Conservation (phyloP, 495 filamentous ascomycete genomes). For the Talaromyces trachyspermus region DNA sequence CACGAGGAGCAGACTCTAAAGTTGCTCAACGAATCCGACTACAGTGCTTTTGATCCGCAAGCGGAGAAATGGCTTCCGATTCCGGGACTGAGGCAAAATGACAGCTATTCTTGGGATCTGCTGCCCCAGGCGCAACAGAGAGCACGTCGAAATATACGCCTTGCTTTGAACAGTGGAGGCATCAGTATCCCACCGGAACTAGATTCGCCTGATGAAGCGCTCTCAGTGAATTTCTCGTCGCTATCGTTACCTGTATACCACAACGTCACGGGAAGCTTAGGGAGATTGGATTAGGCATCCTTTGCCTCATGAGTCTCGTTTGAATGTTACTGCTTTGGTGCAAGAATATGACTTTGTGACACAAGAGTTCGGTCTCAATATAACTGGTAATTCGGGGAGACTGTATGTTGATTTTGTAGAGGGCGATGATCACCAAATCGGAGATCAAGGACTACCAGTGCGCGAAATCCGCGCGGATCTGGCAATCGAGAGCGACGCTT, state of each 20-base stretch:
- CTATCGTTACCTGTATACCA: conserved; percentile 55
- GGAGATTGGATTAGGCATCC: conserved; percentile 65
- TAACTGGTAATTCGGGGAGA: conserved; percentile 50
- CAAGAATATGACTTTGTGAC: conserved; percentile 43
- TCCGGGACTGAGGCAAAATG: conserved; percentile 63
- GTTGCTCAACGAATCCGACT: conserved; percentile 62
- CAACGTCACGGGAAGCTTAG: conserved; percentile 69
- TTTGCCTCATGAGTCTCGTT: conserved; percentile 19
- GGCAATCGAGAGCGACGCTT: conserved; percentile 61
- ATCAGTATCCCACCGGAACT: conserved; percentile 21
- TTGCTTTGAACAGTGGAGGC: conserved; percentile 32
- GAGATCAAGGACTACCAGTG: conserved; percentile 28
- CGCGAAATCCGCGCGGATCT: conserved; percentile 58
- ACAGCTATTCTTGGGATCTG: conserved; percentile 68
- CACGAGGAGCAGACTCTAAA: conserved; percentile 52
- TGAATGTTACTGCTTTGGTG: conserved; percentile 47
- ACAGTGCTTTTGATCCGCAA: conserved; percentile 62
- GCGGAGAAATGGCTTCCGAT: conserved; percentile 63
- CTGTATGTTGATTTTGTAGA: conserved; percentile 40
- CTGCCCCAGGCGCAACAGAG: conserved; percentile 48
- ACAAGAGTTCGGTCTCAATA: conserved; percentile 57
- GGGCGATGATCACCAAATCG: conserved; percentile 22
- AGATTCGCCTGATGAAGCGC: conserved; percentile 35
- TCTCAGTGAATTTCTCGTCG: conserved; percentile 32
- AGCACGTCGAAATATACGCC: conserved; percentile 43